These are phyloP conservation scores for Pisolithus sp. DNA, from an alignment of 768 basidiomycete genomes.

Conservation along the genomic window DNA sequence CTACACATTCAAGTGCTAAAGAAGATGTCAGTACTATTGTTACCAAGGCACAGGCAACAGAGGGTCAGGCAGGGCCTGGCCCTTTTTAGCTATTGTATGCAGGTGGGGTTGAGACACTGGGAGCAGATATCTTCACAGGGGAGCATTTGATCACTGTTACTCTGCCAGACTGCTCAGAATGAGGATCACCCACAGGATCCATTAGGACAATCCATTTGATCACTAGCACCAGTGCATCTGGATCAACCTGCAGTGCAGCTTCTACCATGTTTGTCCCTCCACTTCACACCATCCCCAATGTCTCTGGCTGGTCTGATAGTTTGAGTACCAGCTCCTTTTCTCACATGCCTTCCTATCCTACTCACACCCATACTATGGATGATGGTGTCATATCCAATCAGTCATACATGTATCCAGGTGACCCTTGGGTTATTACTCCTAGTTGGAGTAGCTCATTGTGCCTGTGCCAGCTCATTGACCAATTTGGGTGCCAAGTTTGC, in stretches of 20 bases:
- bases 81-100: slow-evolving; percentile 89
- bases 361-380: slow-evolving; percentile 62
- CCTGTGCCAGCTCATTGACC: slow-evolving; percentile 65
- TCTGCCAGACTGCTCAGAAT: slow-evolving; percentile 38
- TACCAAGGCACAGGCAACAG: slow-evolving; percentile 52
- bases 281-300: slow-evolving; percentile 62
- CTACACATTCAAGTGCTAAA: slow-evolving; percentile 69
- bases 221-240: slow-evolving; percentile 34
- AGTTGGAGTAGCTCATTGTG: slow-evolving; percentile 52
- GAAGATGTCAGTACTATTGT: slow-evolving; percentile 87
- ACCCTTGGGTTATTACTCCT: slow-evolving; percentile 67
- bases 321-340: slow-evolving; percentile 36
- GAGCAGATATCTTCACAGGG: slow-evolving; percentile 74
- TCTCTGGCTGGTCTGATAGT: slow-evolving; percentile 53
- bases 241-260: slow-evolving; percentile 47
- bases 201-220: slow-evolving; percentile 66
- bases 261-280: slow-evolving; percentile 78
- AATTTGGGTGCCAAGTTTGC: slow-evolving; percentile 61
- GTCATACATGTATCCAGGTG: slow-evolving; percentile 65
- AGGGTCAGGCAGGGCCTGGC: slow-evolving; percentile 44
- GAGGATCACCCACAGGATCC: slow-evolving; percentile 45
- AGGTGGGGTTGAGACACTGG: slow-evolving; percentile 84
- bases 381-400: slow-evolving; percentile 63
- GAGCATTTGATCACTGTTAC: slow-evolving; percentile 61
- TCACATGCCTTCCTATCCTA: slow-evolving; percentile 42